phyloP scores from a whole-genome alignment of 305 asterid species.

The Coffea humblotiana region DNA sequence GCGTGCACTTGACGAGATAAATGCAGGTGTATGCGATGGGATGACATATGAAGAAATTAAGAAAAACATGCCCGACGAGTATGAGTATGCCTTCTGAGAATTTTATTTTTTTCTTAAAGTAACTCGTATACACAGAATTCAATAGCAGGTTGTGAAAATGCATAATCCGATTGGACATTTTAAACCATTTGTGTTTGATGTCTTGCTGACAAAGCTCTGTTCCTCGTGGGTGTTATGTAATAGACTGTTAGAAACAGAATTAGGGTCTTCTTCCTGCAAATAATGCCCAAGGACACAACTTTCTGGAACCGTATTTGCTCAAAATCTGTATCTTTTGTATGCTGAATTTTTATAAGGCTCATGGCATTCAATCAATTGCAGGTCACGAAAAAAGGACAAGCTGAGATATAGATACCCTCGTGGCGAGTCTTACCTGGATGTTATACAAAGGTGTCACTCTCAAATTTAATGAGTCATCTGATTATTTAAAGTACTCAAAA shows the following conservation, averaged over 20 bases:
- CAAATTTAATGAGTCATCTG: slow-evolving; percentile 12
- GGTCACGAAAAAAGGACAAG: slow-evolving; percentile 95
- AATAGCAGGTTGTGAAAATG: background rate
- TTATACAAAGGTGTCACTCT: slow-evolving; percentile 80
- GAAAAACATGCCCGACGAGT: slow-evolving; percentile 98
- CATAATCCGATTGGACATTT: background rate
- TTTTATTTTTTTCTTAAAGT: slow-evolving; percentile 7
- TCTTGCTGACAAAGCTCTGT: background rate
- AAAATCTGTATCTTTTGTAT: slow-evolving; percentile 4
- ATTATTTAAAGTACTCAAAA: slow-evolving; percentile 19
- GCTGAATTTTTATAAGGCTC: slow-evolving; percentile 7
- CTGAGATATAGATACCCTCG: slow-evolving; percentile 97
- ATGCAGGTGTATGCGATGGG: slow-evolving; percentile 95
- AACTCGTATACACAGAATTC: background rate
- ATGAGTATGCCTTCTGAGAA: slow-evolving; percentile 58
- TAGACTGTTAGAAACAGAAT: background rate
- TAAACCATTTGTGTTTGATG: background rate
- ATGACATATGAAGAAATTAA: slow-evolving; percentile 96
- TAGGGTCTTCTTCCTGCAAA: background rate
- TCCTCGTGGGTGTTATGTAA: background rate
- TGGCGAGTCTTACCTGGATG: slow-evolving; percentile 98
- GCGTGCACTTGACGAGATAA: slow-evolving; percentile 99
- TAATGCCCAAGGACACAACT: background rate
- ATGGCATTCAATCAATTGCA: slow-evolving; percentile 23
- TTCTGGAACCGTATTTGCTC: background rate